These are phyloP conservation scores for Trypanosoma caninum DNA, from an alignment of 208 protist genomes.

Conservation along the genomic window DNA sequence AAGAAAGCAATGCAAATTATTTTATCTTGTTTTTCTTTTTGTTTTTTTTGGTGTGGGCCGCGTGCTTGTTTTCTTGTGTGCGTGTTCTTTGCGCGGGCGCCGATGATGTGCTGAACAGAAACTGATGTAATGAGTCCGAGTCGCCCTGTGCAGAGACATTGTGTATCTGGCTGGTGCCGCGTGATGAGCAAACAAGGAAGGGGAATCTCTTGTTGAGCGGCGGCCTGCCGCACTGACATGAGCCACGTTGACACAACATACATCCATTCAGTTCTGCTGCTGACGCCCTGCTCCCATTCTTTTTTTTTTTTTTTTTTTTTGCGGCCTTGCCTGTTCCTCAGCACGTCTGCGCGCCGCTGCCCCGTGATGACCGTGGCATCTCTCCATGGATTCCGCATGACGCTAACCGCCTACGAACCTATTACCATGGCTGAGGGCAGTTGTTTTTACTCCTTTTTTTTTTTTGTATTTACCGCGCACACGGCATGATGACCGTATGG, in stretches of 20 bases:
- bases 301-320: not conserved
- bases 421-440: conserved; percentile 23
- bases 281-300: not conserved
- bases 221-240: conserved; percentile 10
- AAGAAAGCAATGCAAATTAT: too few relatives aligned
- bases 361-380: conserved; percentile 27
- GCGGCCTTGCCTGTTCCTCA: not conserved
- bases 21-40: not conserved
- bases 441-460: not conserved
- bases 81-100: not conserved
- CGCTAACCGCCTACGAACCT: conserved; percentile 26
- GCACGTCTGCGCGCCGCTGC: not conserved
- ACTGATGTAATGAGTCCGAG: conserved; percentile 24
- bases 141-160: not conserved
- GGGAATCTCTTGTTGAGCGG: conserved; percentile 22
- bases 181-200: conserved; percentile 19
- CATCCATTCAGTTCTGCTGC: conserved; percentile 13
- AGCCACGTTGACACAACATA: conserved; percentile 16
- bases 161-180: not conserved
- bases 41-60: not conserved
- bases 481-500: not conserved
- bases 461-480: not conserved
- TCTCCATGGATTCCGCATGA: conserved; percentile 25
- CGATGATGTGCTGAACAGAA: conserved; percentile 4
- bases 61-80: not conserved